phyloP scores from a whole-genome alignment of 306 rosid genomes.

The Vicia faba region DNA sequence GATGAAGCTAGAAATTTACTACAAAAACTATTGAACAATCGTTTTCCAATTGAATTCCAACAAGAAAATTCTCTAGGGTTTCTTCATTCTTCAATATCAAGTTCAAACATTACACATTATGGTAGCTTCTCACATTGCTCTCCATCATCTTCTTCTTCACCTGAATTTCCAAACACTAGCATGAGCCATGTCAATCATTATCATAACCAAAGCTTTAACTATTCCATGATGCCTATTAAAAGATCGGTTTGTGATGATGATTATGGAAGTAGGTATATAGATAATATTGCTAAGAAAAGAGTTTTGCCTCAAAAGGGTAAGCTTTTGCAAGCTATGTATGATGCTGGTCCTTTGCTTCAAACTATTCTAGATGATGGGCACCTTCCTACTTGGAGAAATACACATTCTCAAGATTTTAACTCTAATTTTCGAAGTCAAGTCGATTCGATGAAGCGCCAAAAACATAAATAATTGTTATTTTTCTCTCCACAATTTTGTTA shows the following conservation, averaged over 20 bases:
- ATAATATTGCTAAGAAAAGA: slow-evolving; percentile 48
- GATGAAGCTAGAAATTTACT: too few relatives aligned
- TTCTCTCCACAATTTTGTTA: too few relatives aligned
- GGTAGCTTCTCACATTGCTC: too few relatives aligned
- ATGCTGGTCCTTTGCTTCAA: slow-evolving; percentile 80
- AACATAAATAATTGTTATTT: too few relatives aligned
- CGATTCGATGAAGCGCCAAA: too few relatives aligned
- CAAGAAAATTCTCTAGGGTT: too few relatives aligned
- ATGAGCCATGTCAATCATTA: slow-evolving; percentile 39
- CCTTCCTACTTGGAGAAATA: slow-evolving; percentile 83
- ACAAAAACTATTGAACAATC: too few relatives aligned
- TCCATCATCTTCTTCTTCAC: slow-evolving; percentile 34
- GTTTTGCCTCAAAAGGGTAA: slow-evolving; percentile 71
- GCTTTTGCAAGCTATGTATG: slow-evolving; percentile 67
- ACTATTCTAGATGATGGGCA: slow-evolving; percentile 70
- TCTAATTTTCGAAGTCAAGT: too few relatives aligned
- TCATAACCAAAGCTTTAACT: slow-evolving; percentile 35
- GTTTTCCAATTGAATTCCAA: too few relatives aligned
- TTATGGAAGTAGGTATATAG: slow-evolving; percentile 50
- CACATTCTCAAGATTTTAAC: slow-evolving; percentile 63
- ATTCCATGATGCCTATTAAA: slow-evolving; percentile 34
- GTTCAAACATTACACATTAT: too few relatives aligned
- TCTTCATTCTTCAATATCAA: too few relatives aligned
- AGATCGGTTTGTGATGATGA: slow-evolving; percentile 36
- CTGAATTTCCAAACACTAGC: slow-evolving; percentile 62